phyloP scores from a whole-genome alignment of 2,329 filamentous ascomycete genomes.

The Phyllosticta capitalensis region DNA sequence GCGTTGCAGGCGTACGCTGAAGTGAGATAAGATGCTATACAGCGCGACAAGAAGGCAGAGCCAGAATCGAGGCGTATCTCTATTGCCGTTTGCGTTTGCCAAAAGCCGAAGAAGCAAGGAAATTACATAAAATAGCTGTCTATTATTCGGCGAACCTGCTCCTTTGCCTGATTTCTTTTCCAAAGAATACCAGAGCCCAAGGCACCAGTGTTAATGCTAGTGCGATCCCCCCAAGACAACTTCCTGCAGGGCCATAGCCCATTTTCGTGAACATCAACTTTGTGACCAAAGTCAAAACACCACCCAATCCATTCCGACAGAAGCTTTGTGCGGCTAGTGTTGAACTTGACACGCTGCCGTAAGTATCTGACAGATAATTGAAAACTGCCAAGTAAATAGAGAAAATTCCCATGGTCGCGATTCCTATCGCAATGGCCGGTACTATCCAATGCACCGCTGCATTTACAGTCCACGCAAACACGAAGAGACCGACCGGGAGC shows the following conservation, averaged over 20 bases:
- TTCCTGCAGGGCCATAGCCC: conserved; percentile 61
- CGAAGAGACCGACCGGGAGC: conserved; percentile 70
- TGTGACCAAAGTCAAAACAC: conserved; percentile 70
- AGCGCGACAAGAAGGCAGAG: no score
- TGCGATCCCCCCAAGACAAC: conserved; percentile 63
- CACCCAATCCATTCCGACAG: conserved; percentile 74
- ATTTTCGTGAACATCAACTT: conserved; percentile 61
- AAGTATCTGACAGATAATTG: conserved; percentile 85
- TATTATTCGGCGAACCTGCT: conserved; percentile 72
- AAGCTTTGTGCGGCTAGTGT: conserved; percentile 80
- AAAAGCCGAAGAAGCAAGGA: no score
- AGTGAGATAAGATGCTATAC: background rate
- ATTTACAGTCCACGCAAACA: conserved; percentile 65
- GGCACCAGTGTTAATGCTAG: conserved; percentile 65
- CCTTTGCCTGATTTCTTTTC: conserved; percentile 61
- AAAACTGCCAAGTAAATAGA: conserved; percentile 80
- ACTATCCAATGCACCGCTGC: conserved; percentile 59
- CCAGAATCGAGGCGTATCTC: no score
- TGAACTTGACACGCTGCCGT: conserved; percentile 74
- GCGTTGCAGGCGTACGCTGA: conserved; percentile 21
- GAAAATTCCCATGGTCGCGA: conserved; percentile 78
- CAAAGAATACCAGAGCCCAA: conserved; percentile 74
- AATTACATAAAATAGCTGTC: no score
- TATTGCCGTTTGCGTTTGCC: no score
- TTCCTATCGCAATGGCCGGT: conserved; percentile 57